Percentiles rank a stretch among this genome's conserved stretches.
phyloP scores from a whole-genome alignment of 768 basidiomycete species.

The Calvatia gigantea region DNA sequence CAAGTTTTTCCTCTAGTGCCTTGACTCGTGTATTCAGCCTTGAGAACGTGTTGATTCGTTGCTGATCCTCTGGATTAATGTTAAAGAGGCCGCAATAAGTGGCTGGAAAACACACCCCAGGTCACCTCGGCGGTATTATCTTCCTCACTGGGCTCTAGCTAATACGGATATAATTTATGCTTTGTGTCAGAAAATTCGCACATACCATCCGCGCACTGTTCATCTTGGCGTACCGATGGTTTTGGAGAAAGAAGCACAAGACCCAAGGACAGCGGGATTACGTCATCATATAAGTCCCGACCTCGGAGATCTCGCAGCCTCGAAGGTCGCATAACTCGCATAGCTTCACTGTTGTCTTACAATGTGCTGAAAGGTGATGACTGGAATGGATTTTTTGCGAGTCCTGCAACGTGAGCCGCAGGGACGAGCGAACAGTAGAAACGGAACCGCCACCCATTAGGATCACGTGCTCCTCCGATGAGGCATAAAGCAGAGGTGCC shows the following conservation, averaged over 20 bases:
- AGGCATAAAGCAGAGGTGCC: slow-evolving; percentile 5
- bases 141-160: slow-evolving; percentile 79
- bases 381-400: not conserved
- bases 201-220: slow-evolving; percentile 14
- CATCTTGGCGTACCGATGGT: not conserved
- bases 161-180: slow-evolving; percentile 8
- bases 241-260: not conserved
- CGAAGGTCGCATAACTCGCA: too few relatives aligned
- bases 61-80: slow-evolving; percentile 65
- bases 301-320: too few relatives aligned
- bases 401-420: not conserved
- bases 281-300: not conserved
- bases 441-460: not conserved
- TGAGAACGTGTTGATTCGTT: slow-evolving; percentile 88
- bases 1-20: slow-evolving; percentile 67
- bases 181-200: not conserved
- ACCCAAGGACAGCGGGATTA: not conserved
- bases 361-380: not conserved
- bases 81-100: slow-evolving; percentile 10
- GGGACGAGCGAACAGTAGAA: not conserved
- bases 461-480: slow-evolving; percentile 4
- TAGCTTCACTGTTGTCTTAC: too few relatives aligned
- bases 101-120: slow-evolving; percentile 55
- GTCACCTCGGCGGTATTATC: slow-evolving; percentile 78
- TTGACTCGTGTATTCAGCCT: slow-evolving; percentile 82